phyloP scores from a whole-genome alignment of 768 basidiomycete species.

The Mycena rosella region DNA sequence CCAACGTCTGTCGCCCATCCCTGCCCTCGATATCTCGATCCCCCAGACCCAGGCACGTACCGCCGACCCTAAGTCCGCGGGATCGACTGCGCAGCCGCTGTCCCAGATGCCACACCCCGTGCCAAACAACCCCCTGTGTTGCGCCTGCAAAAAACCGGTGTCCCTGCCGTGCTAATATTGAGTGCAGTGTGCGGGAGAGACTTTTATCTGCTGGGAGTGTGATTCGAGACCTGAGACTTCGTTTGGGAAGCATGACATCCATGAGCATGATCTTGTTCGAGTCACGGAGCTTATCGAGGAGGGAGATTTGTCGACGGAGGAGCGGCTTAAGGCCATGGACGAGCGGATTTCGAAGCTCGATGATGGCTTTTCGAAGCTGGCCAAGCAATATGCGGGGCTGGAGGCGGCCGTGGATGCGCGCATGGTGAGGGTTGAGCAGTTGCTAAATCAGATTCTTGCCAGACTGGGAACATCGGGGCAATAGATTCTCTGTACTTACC shows the following conservation, averaged over 20 bases:
- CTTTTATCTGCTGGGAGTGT: constrained; percentile 42
- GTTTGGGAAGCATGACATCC: constrained; percentile 30
- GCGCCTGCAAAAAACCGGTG: constrained; percentile 36
- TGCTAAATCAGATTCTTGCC: constrained; percentile 25
- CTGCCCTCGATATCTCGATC: constrained; percentile 12
- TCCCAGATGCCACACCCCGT: background rate
- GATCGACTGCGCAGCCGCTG: background rate
- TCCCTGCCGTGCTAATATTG: constrained; percentile 48
- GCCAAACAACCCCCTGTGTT: constrained; percentile 35
- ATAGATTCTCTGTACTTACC: no score
- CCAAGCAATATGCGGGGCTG: constrained; percentile 22
- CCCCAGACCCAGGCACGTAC: background rate
- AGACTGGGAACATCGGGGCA: no score
- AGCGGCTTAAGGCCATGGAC: constrained; percentile 37
- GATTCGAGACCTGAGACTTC: constrained; percentile 31
- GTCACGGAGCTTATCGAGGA: constrained; percentile 30
- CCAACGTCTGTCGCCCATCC: background rate
- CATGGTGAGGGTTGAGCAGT: constrained; percentile 34
- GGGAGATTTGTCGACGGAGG: constrained; percentile 35
- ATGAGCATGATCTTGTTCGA: constrained; percentile 39
- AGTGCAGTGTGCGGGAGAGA: constrained; percentile 40
- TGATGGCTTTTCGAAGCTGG: constrained; percentile 13
- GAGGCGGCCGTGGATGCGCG: constrained; percentile 36
- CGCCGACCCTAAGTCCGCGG: constrained; percentile 1
- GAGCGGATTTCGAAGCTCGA: constrained; percentile 22